Conservation (phyloP, 2,329 filamentous ascomycete genomes). For the Cercospora zeae-maydis region DNA sequence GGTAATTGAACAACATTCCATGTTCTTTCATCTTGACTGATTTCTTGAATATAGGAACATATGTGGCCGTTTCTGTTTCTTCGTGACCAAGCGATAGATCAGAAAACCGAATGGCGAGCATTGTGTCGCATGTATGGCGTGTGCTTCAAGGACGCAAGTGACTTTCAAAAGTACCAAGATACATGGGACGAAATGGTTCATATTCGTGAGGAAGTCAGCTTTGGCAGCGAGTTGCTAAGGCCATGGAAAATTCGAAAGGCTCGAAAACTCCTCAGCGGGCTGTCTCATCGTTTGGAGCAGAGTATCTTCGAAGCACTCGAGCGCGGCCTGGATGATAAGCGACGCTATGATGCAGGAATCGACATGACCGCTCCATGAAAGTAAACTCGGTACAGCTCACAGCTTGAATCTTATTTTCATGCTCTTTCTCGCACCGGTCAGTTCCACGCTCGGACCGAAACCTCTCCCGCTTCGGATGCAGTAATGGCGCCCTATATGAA, state of each 20-base stretch:
- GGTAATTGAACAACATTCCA: background rate
- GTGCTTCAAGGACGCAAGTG: background rate
- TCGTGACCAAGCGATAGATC: slow-evolving; percentile 1
- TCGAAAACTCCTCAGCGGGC: background rate
- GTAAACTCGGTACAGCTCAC: background rate
- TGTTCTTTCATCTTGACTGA: background rate
- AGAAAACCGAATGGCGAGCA: slow-evolving; percentile 5
- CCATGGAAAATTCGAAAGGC: background rate
- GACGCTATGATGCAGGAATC: background rate
- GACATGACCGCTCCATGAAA: background rate
- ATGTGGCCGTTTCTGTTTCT: slow-evolving; percentile 21
- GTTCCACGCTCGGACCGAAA: too few species aligned
- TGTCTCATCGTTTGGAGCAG: background rate
- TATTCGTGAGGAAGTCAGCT: background rate
- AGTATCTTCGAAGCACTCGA: background rate
- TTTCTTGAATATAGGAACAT: slow-evolving; percentile 17
- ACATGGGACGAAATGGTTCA: background rate
- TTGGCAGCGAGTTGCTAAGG: background rate
- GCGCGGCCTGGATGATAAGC: background rate
- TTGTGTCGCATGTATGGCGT: slow-evolving; percentile 4
- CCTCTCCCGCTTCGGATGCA: too few species aligned
- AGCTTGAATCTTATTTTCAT: background rate
- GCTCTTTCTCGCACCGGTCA: too few species aligned
- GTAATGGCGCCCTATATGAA: too few species aligned
- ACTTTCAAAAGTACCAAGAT: background rate